Conservation (phyloP, 371 early-diverging fungal species). For the Smittium culicis region DNA sequence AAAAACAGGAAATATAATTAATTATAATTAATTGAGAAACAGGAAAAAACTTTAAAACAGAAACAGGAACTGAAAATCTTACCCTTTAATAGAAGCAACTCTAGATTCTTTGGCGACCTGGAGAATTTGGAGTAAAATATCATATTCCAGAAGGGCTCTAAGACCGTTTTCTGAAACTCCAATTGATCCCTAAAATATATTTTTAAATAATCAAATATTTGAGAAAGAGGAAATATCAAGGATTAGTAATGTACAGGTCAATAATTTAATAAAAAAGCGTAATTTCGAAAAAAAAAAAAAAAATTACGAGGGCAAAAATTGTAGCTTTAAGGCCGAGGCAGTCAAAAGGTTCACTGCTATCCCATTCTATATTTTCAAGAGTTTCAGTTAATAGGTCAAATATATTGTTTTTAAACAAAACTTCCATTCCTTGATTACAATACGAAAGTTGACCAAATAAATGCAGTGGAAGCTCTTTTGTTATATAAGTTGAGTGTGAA, state of each 20-base stretch:
- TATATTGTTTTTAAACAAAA: conserved; percentile 15
- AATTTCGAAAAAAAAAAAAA: too few species aligned
- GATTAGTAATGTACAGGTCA: too few species aligned
- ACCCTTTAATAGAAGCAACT: conserved; percentile 24
- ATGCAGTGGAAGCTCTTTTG: conserved; percentile 25
- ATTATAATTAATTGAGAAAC: too few species aligned
- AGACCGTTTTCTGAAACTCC: conserved; percentile 22
- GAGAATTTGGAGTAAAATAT: conserved; percentile 13
- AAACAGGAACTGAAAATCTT: too few species aligned
- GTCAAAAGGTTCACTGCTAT: conserved; percentile 19
- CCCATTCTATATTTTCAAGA: conserved; percentile 24
- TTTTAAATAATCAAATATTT: too few species aligned
- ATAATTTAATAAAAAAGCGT: too few species aligned
- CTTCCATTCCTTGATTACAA: conserved; percentile 16
- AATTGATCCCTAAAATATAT: too few species aligned
- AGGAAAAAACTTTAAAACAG: too few species aligned
- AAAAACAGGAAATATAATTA: too few species aligned
- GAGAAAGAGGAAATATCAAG: too few species aligned
- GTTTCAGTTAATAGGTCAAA: conserved; percentile 27
- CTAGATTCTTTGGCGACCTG: conserved; percentile 19
- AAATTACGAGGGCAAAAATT: conserved; percentile 29
- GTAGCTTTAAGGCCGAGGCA: conserved; percentile 27
- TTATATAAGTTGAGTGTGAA: conserved; percentile 17
- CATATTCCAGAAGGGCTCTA: conserved; percentile 15
- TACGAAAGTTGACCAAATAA: conserved; percentile 27